These are phyloP conservation scores for Nicotiana paniculata DNA, from an alignment of 257 asterid species.

Conservation along the genomic window DNA sequence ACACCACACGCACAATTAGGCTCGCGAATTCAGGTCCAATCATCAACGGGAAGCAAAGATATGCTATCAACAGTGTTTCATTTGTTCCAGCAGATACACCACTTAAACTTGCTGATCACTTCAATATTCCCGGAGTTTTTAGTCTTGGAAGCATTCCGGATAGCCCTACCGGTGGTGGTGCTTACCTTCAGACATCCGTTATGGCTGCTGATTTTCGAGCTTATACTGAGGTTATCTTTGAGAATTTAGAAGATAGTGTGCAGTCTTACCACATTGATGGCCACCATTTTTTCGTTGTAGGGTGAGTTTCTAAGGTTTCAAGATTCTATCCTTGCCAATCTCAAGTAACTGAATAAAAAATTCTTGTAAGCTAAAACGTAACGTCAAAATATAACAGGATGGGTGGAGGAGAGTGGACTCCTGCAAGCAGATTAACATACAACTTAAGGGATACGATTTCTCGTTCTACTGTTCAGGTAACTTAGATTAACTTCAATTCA, in stretches of 20 bases:
- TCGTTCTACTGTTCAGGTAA: constrained; percentile 41
- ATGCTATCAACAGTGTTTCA: constrained; percentile 27
- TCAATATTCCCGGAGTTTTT: constrained; percentile 27
- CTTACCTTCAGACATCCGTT: constrained; percentile 28
- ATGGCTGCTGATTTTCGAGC: constrained; percentile 34
- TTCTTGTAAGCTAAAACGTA: neutral
- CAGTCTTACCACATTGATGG: constrained; percentile 18
- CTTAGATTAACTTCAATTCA: neutral
- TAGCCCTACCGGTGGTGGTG: constrained; percentile 17
- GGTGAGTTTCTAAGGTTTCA: neutral
- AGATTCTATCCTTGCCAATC: neutral
- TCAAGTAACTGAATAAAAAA: neutral
- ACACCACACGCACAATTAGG: constrained; percentile 24
- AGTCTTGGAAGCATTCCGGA: constrained; percentile 21
- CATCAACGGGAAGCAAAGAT: constrained; percentile 26
- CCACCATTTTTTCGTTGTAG: constrained; percentile 11
- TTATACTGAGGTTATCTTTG: constrained; percentile 23
- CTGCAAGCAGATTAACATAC: constrained; percentile 34
- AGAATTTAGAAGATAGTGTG: constrained; percentile 19
- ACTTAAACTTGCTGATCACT: constrained; percentile 34
- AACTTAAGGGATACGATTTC: constrained; percentile 33
- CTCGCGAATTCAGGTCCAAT: constrained; percentile 24
- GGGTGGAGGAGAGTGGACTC: constrained; percentile 34
- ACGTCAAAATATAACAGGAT: constrained; percentile 19
- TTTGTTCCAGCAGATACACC: constrained; percentile 30